Conservation (phyloP, 768 basidiomycete species). For the Calocybe gangraenosa region DNA sequence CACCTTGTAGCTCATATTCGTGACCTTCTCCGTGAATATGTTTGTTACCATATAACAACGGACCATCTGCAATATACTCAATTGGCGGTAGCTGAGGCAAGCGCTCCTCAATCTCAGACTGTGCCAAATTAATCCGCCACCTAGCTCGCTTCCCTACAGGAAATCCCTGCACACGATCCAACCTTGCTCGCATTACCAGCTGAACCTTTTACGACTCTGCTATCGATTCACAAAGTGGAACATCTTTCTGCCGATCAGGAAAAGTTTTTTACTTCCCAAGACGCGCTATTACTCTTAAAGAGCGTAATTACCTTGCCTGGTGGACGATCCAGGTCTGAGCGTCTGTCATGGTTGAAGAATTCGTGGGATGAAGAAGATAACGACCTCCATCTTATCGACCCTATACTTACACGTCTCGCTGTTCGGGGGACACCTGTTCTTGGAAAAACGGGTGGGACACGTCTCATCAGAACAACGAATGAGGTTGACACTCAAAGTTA, state of each 20-base stretch:
- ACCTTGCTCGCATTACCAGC: slow-evolving; percentile 46
- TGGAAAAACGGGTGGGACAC: slow-evolving; percentile 21
- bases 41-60: slow-evolving; percentile 45
- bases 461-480: not conserved
- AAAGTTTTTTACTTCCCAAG: slow-evolving; percentile 31
- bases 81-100: slow-evolving; percentile 41
- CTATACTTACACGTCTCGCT: slow-evolving; percentile 43
- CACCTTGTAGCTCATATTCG: slow-evolving; percentile 44
- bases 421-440: slow-evolving; percentile 41
- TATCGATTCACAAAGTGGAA: slow-evolving; percentile 26
- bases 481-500: slow-evolving; percentile 18
- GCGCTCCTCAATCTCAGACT: slow-evolving; percentile 5
- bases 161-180: slow-evolving; percentile 46
- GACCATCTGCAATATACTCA: slow-evolving; percentile 55
- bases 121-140: not conserved
- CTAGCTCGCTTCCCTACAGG: slow-evolving; percentile 38
- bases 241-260: slow-evolving; percentile 41
- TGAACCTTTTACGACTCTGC: slow-evolving; percentile 50
- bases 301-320: slow-evolving; percentile 15
- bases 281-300: slow-evolving; percentile 32
- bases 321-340: slow-evolving; percentile 30
- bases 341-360: slow-evolving; percentile 30
- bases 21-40: slow-evolving; percentile 51
- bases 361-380: slow-evolving; percentile 12
- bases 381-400: slow-evolving; percentile 33